phyloP scores from a whole-genome alignment of 495 filamentous ascomycete species.

The Neurospora sp. region DNA sequence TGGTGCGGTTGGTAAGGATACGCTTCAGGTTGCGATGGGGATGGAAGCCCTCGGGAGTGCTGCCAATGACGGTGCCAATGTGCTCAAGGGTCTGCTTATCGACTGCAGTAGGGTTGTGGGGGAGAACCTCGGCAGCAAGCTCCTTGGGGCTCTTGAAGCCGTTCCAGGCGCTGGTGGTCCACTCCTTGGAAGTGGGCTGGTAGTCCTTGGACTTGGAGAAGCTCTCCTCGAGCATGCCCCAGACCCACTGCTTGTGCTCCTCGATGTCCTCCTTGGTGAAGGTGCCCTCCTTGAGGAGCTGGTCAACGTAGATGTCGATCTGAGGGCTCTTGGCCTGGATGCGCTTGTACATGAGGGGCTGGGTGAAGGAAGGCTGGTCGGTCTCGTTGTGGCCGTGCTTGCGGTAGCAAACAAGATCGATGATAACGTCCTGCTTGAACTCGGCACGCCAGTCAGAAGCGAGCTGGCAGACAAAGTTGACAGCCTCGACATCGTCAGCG shows the following conservation, averaged over 20 bases:
- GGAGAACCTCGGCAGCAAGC: slow-evolving; percentile 84
- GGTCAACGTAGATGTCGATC: slow-evolving; percentile 78
- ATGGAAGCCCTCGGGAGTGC: slow-evolving; percentile 71
- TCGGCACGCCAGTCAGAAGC: slow-evolving; percentile 95
- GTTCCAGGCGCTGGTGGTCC: slow-evolving; percentile 98
- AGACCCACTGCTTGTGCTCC: slow-evolving; percentile 99
- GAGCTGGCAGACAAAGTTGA: slow-evolving; percentile 96
- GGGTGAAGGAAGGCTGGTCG: slow-evolving; percentile 98
- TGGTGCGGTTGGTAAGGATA: slow-evolving; percentile 81
- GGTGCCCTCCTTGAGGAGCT: slow-evolving; percentile 78
- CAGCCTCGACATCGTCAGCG: slow-evolving; percentile 92
- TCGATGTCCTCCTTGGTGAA: slow-evolving; percentile 98
- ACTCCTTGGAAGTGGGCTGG: slow-evolving; percentile 91
- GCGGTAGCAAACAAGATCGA: slow-evolving; percentile 97
- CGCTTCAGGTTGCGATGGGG: slow-evolving; percentile 93
- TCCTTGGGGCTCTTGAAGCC: slow-evolving; percentile 98
- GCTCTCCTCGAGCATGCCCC: slow-evolving; percentile 96
- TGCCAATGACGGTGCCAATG: slow-evolving; percentile 67
- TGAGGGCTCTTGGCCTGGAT: slow-evolving; percentile 70
- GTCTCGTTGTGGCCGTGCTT: slow-evolving; percentile 99
- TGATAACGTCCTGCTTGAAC: slow-evolving; percentile 94
- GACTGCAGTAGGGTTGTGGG: slow-evolving; percentile 82
- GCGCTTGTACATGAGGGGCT: slow-evolving; percentile 98
- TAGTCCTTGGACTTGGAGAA: slow-evolving; percentile 97
- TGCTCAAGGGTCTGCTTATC: slow-evolving; percentile 56